phyloP scores from a whole-genome alignment of 768 basidiomycete species.

The Mycena pura region DNA sequence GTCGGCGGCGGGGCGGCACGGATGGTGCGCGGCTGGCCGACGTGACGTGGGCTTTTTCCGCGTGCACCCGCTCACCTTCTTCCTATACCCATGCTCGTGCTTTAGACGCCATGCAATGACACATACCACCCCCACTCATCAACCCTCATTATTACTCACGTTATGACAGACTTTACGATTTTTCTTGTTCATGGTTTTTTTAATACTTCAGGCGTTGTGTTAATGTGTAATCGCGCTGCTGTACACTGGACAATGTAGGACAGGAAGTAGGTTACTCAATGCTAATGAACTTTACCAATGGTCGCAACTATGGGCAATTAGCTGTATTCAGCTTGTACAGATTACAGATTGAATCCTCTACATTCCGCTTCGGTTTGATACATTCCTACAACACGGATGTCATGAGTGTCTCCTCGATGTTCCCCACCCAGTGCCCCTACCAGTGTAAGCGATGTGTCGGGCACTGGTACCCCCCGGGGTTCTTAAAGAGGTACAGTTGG shows the following conservation, averaged over 20 bases:
- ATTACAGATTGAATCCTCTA: no score
- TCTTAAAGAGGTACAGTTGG: constrained; percentile 66
- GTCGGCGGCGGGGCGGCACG: constrained; percentile 79
- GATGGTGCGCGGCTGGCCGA: constrained; percentile 80
- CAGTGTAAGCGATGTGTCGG: constrained; percentile 72
- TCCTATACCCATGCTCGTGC: constrained; percentile 3
- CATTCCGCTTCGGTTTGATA: no score
- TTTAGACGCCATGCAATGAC: neutral
- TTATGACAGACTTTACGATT: constrained; percentile 8
- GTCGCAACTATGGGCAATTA: no score
- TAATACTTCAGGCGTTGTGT: constrained; percentile 73
- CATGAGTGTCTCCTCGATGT: no score
- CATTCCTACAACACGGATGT: no score
- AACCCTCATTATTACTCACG: constrained; percentile 8
- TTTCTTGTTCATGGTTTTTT: neutral
- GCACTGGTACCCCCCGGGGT: constrained; percentile 77
- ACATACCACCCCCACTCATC: constrained; percentile 20
- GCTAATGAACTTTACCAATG: no score
- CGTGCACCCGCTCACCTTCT: neutral
- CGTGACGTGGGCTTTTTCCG: constrained; percentile 39
- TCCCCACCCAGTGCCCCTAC: no score
- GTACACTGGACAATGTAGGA: no score
- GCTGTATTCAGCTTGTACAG: no score
- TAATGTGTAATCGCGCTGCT: no score
- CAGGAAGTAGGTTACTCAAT: no score